Percentiles rank a stretch among this genome's conserved stretches.
These are phyloP conservation scores for Geotrichum siamense DNA, from an alignment of 1,139 yeast species.

Conservation along the genomic window DNA sequence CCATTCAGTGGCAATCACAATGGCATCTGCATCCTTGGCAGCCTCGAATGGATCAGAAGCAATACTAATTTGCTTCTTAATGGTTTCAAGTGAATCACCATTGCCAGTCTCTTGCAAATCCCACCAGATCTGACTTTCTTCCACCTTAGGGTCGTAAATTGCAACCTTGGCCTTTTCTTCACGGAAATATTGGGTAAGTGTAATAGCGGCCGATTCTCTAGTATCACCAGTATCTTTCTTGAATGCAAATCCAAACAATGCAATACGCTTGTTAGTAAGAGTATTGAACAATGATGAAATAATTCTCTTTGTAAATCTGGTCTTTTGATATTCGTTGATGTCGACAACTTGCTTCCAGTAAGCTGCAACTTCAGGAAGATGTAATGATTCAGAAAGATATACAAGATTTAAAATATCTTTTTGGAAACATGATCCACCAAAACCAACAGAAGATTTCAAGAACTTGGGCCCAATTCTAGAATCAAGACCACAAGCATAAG, in stretches of 20 bases:
- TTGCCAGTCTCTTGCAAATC: slow-evolving; percentile 22
- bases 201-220: slow-evolving; percentile 29
- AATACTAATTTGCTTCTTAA: slow-evolving; percentile 23
- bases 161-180: slow-evolving; percentile 26
- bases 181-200: slow-evolving; percentile 25
- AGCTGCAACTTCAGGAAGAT: slow-evolving; percentile 30
- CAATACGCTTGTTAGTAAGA: slow-evolving; percentile 26
- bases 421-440: slow-evolving; percentile 30
- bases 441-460: slow-evolving; percentile 28
- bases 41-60: slow-evolving; percentile 25
- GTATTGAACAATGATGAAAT: slow-evolving; percentile 27
- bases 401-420: slow-evolving; percentile 29
- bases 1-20: slow-evolving; percentile 30
- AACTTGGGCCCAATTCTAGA: slow-evolving; percentile 29
- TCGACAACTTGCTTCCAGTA: slow-evolving; percentile 31
- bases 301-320: slow-evolving; percentile 27
- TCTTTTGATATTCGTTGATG: slow-evolving; percentile 30
- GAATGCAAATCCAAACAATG: slow-evolving; percentile 29
- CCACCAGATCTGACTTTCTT: slow-evolving; percentile 28
- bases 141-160: slow-evolving; percentile 30
- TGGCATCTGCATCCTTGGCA: slow-evolving; percentile 27
- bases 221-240: slow-evolving; percentile 31
- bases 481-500: slow-evolving; percentile 30
- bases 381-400: slow-evolving; percentile 28
- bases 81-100: slow-evolving; percentile 19